Evolutionary conservation across 2,329 filamentous ascomycete species (phyloP).

Genomic region (Microdochium bolleyi): DNA sequence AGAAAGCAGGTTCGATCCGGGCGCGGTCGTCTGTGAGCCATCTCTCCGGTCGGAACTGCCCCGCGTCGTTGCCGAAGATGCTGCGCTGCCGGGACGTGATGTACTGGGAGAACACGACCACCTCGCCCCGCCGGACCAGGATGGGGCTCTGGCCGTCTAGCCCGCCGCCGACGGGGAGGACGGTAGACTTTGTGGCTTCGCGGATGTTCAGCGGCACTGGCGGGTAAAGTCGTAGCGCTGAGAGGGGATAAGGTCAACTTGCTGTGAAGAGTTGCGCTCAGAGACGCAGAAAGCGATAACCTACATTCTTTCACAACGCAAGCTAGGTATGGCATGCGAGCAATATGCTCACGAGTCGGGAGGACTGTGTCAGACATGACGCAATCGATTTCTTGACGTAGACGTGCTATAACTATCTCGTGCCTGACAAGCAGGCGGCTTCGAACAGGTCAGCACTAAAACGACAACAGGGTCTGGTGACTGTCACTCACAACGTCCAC

Average conservation of each 20-base stretch:
- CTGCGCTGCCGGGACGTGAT: slow-evolving; percentile 6
- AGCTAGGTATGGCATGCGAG: slow-evolving; percentile 10
- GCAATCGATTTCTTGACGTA: slow-evolving; percentile 3
- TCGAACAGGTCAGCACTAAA: not conserved
- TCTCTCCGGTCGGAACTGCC: slow-evolving; percentile 3
- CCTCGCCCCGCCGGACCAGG: slow-evolving; percentile 12
- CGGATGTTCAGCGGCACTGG: slow-evolving; percentile 42
- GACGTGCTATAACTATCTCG: not conserved
- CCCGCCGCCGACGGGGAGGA: slow-evolving; percentile 14
- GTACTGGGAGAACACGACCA: slow-evolving; percentile 12
- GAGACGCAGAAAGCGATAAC: no score
- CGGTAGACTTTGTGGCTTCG: slow-evolving; percentile 29
- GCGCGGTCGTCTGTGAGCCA: slow-evolving; percentile 1
- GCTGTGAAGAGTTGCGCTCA: no score
- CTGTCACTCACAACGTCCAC: slow-evolving; percentile 13
- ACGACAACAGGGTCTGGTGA: not conserved
- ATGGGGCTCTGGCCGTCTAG: slow-evolving; percentile 12
- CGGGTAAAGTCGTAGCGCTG: slow-evolving; percentile 39
- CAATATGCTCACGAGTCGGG: slow-evolving; percentile 10
- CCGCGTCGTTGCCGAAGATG: slow-evolving; percentile 4
- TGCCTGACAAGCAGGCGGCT: not conserved
- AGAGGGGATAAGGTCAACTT: not conserved
- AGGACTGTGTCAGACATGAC: slow-evolving; percentile 7
- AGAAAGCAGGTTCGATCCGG: slow-evolving; percentile 1
- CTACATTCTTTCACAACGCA: slow-evolving; percentile 7